Percentiles rank a stretch among this genome's conserved stretches.
These are phyloP conservation scores for Macrophomina tecta DNA, from an alignment of 2,329 filamentous ascomycete species.

Conservation along the genomic window DNA sequence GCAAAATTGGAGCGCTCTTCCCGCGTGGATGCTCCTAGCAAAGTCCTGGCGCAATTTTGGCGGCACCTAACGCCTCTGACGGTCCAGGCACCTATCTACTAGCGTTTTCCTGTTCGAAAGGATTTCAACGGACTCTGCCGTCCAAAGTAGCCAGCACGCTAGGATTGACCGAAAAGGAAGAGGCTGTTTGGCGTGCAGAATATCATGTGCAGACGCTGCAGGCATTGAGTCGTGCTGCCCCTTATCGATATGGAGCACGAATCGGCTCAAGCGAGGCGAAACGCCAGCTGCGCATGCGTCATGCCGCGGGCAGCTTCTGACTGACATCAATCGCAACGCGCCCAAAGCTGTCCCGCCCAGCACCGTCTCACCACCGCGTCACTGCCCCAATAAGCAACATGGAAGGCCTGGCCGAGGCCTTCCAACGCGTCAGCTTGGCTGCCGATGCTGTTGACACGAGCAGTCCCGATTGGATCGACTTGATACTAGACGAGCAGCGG, in stretches of 20 bases:
- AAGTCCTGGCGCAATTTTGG: slow-evolving; percentile 3
- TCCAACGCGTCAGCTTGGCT: slow-evolving; percentile 58
- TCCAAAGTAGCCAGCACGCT: neutral
- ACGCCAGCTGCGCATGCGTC: slow-evolving; percentile 11
- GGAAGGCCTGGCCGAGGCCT: slow-evolving; percentile 54
- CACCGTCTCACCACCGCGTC: slow-evolving; percentile 15
- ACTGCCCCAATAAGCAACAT: slow-evolving; percentile 32
- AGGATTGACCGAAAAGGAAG: neutral
- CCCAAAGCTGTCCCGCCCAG: neutral
- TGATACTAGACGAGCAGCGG: slow-evolving; percentile 61
- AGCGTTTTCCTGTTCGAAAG: neutral
- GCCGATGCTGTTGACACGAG: slow-evolving; percentile 34
- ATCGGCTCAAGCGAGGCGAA: slow-evolving; percentile 1
- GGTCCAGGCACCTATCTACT: neutral
- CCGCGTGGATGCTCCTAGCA: slow-evolving; percentile 3
- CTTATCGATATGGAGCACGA: slow-evolving; percentile 19
- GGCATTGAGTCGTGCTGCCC: neutral
- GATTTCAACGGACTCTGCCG: neutral
- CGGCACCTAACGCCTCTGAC: neutral
- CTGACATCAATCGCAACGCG: slow-evolving; percentile 4
- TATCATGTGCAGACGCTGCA: neutral
- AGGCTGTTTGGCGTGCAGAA: neutral
- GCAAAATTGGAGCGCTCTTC: neutral
- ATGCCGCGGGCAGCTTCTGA: slow-evolving; percentile 8
- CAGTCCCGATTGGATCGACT: slow-evolving; percentile 58